Evolutionary conservation across 2,329 filamentous ascomycete species (phyloP).

Genomic region (Fusarium virguliforme): DNA sequence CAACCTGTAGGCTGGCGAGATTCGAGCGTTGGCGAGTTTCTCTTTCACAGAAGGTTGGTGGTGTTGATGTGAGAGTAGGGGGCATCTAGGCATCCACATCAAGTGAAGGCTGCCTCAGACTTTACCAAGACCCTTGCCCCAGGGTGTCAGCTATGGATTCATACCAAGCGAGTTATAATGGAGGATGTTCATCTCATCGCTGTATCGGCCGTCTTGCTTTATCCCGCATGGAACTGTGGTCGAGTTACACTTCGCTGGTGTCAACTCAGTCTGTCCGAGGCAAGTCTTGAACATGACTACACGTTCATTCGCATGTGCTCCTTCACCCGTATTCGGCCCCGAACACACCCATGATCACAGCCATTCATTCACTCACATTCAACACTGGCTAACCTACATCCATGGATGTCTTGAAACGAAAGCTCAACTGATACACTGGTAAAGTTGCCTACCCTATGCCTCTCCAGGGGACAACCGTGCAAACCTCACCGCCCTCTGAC

Average conservation of each 20-base stretch:
- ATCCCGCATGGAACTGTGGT: neutral
- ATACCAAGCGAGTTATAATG: neutral
- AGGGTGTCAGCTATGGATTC: neutral
- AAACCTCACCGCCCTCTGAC: constrained; percentile 32
- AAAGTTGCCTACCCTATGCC: constrained; percentile 28
- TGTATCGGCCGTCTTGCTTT: neutral
- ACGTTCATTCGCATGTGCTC: neutral
- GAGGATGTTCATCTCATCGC: fast-evolving
- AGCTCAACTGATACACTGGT: too few species aligned
- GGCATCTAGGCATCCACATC: too few species aligned
- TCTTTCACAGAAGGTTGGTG: neutral
- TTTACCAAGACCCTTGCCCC: too few species aligned
- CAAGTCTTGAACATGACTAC: neutral
- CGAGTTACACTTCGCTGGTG: neutral
- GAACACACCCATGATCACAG: neutral
- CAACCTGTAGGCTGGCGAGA: neutral
- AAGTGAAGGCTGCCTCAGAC: too few species aligned
- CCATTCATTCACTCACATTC: neutral
- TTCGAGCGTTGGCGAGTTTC: neutral
- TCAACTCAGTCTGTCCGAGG: too few species aligned
- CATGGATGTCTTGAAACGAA: neutral
- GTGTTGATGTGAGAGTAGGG: too few species aligned
- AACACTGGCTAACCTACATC: neutral
- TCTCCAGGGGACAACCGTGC: neutral
- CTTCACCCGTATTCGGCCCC: neutral